phyloP scores from a whole-genome alignment of 2,329 filamentous ascomycete genomes.

The Fusarium chlamydosporum region DNA sequence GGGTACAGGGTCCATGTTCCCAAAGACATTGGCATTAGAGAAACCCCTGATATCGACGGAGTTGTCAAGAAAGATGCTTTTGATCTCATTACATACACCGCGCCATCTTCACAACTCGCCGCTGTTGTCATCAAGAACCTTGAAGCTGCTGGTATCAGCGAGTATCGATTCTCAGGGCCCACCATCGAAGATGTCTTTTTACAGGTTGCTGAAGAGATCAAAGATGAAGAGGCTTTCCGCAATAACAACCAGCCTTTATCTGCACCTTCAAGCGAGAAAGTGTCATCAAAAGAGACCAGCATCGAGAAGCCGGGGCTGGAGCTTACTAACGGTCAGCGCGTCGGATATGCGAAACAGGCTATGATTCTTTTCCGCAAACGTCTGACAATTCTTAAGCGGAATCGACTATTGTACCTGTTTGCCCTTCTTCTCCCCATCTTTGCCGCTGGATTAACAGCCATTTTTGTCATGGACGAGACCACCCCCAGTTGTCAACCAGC shows the following conservation, averaged over 20 bases:
- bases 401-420: constrained; percentile 80
- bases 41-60: constrained; percentile 66
- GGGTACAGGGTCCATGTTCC: constrained; percentile 87
- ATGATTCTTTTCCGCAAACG: constrained; percentile 84
- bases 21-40: constrained; percentile 66
- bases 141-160: constrained; percentile 74
- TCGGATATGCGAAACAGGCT: constrained; percentile 78
- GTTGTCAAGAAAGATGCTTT: constrained; percentile 72
- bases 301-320: constrained; percentile 59
- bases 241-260: constrained; percentile 41
- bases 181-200: constrained; percentile 95
- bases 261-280: constrained; percentile 44
- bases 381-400: constrained; percentile 80
- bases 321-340: constrained; percentile 76
- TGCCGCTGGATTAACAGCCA: constrained; percentile 81
- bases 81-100: constrained; percentile 80
- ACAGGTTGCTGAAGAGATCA: constrained; percentile 84
- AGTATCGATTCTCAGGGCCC: constrained; percentile 89
- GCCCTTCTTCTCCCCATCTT: constrained; percentile 84
- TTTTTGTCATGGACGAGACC: constrained; percentile 75
- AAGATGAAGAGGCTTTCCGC: constrained; percentile 62
- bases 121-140: constrained; percentile 78
- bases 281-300: constrained; percentile 44
- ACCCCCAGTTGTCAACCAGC: constrained; percentile 67
- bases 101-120: constrained; percentile 77